Percentiles rank a stretch among this genome's conserved stretches.
phyloP scores from a whole-genome alignment of 768 basidiomycete species.

The Ramaria sp. region DNA sequence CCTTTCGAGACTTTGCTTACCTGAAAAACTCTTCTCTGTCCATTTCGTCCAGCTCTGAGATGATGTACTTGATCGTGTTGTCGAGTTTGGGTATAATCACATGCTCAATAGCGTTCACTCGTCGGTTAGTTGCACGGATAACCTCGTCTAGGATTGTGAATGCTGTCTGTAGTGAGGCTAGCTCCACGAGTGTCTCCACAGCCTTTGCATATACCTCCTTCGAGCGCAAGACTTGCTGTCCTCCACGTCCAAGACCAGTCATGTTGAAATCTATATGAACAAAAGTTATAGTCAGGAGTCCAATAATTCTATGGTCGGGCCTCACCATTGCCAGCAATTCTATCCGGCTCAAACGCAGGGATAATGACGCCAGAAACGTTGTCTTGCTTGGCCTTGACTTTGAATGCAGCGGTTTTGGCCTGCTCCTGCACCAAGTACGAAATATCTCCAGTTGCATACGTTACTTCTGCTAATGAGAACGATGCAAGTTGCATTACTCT shows the following conservation, averaged over 20 bases:
- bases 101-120: slow-evolving; percentile 98
- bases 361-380: slow-evolving; percentile 96
- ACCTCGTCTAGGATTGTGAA: slow-evolving; percentile 99
- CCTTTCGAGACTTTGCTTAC: slow-evolving; percentile 25
- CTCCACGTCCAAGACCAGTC: slow-evolving; percentile 92
- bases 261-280: slow-evolving; percentile 73
- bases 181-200: slow-evolving; percentile 91
- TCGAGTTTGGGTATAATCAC: slow-evolving; percentile 91
- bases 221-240: slow-evolving; percentile 90
- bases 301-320: background rate
- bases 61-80: slow-evolving; percentile 96
- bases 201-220: slow-evolving; percentile 98
- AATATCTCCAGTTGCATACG: slow-evolving; percentile 95
- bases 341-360: slow-evolving; percentile 89
- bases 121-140: slow-evolving; percentile 96
- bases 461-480: slow-evolving; percentile 97
- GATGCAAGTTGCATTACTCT: slow-evolving; percentile 98
- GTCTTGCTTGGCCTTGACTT: slow-evolving; percentile 90
- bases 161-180: slow-evolving; percentile 93
- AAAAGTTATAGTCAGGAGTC: slow-evolving; percentile 3
- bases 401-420: slow-evolving; percentile 83
- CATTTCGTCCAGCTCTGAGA: slow-evolving; percentile 98
- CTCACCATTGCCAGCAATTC: slow-evolving; percentile 72
- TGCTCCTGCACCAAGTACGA: slow-evolving; percentile 97
- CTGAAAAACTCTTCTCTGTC: slow-evolving; percentile 93